Evolutionary conservation across 768 basidiomycete genomes (phyloP).

Genomic region (Amanita fuliginea): DNA sequence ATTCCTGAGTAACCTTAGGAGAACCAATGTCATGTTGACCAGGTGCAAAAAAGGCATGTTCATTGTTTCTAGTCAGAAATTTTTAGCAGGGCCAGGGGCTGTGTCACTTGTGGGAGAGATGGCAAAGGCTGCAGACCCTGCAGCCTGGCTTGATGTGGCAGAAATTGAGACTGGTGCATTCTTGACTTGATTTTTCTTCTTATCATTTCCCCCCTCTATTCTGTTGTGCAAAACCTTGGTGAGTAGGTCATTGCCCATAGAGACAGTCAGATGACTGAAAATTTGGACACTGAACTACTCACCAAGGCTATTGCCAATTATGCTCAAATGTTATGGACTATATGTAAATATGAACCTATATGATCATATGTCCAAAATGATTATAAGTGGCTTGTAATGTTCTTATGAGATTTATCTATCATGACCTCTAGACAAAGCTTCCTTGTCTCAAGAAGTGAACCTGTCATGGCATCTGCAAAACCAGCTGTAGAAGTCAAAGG

Average conservation of each 20-base stretch:
- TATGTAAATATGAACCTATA: neutral
- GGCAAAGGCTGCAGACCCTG: slow-evolving; percentile 22
- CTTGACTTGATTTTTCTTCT: neutral
- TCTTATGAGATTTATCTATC: slow-evolving; percentile 10
- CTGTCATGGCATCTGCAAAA: slow-evolving; percentile 52
- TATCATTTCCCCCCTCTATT: neutral
- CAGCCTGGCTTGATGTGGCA: slow-evolving; percentile 26
- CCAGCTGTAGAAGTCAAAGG: slow-evolving; percentile 54
- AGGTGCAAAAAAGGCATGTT: slow-evolving; percentile 74
- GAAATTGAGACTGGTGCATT: slow-evolving; percentile 28
- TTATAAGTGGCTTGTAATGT: slow-evolving; percentile 21
- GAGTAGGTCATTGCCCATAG: slow-evolving; percentile 2
- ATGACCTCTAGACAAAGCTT: slow-evolving; percentile 30
- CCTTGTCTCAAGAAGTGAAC: slow-evolving; percentile 64
- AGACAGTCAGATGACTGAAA: neutral
- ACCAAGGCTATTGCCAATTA: neutral
- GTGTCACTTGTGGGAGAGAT: slow-evolving; percentile 34
- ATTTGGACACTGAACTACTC: slow-evolving; percentile 3
- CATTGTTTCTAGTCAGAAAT: slow-evolving; percentile 52
- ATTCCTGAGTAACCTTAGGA: slow-evolving; percentile 51
- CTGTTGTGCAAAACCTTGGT: neutral
- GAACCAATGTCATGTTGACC: slow-evolving; percentile 84
- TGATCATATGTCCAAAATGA: neutral
- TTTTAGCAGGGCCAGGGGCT: slow-evolving; percentile 43
- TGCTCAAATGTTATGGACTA: neutral